Percentiles rank a stretch among this genome's conserved stretches.
These are phyloP conservation scores for Acanthamoeba royreba DNA, from an alignment of 208 protist genomes.

Conservation along the genomic window DNA sequence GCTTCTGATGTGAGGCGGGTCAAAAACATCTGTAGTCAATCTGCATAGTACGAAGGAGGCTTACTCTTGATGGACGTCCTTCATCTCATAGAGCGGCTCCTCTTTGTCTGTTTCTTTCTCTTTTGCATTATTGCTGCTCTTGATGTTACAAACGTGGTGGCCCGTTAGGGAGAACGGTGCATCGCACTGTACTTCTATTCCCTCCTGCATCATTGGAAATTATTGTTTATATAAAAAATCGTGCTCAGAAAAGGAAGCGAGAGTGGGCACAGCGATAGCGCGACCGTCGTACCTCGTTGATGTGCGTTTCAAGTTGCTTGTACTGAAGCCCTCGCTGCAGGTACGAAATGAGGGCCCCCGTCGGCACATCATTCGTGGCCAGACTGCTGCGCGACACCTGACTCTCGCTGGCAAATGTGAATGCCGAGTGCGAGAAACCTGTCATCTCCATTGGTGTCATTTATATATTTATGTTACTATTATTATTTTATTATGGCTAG, in stretches of 20 bases:
- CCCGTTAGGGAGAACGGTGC: conserved; percentile 54
- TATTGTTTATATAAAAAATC: too few relatives aligned
- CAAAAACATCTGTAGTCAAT: background rate
- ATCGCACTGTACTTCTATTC: conserved; percentile 61
- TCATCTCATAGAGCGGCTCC: conserved; percentile 27
- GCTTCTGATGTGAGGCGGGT: background rate
- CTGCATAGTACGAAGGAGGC: background rate
- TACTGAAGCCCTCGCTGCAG: conserved; percentile 89
- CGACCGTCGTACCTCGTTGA: conserved; percentile 64
- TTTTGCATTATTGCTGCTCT: background rate
- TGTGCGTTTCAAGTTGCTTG: conserved; percentile 82
- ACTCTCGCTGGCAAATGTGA: conserved; percentile 85
- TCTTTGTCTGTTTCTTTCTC: conserved; percentile 34
- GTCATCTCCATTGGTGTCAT: background rate
- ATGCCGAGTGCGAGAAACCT: conserved; percentile 87
- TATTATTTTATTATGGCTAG: background rate
- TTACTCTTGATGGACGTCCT: background rate
- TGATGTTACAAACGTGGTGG: conserved; percentile 59
- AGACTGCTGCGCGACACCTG: conserved; percentile 77
- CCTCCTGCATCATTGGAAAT: too few relatives aligned
- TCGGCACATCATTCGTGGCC: conserved; percentile 72
- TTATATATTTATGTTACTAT: background rate
- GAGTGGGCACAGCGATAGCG: background rate
- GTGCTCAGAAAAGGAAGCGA: background rate
- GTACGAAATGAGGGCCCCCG: conserved; percentile 85